A percentile compares a stretch with the other conserved stretches of the same genome.
Conservation (phyloP, 2,329 filamentous ascomycete genomes). For the Drechslerella coelobrocha region DNA sequence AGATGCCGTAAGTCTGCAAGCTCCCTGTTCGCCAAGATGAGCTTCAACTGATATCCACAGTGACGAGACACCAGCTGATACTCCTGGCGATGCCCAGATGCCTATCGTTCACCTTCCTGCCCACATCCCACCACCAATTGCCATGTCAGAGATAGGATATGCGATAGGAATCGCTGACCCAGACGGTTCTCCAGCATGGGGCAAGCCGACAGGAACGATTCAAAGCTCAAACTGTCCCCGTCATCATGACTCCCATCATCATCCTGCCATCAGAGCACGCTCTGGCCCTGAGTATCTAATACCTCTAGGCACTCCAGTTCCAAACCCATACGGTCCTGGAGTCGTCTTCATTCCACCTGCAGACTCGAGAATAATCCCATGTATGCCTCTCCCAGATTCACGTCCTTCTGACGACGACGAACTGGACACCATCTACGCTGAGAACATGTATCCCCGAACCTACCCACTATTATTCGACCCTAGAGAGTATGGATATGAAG, state of each 20-base stretch:
- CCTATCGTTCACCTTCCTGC: constrained; percentile 33
- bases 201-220: constrained; percentile 5
- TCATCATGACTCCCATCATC: not conserved
- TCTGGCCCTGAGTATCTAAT: constrained; percentile 24
- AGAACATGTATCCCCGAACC: not conserved
- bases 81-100: constrained; percentile 10
- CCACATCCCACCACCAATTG: constrained; percentile 33
- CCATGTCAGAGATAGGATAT: constrained; percentile 32
- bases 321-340: constrained; percentile 24
- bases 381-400: not conserved
- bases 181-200: constrained; percentile 43
- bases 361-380: constrained; percentile 33
- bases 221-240: not conserved
- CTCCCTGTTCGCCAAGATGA: not conserved
- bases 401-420: constrained; percentile 9
- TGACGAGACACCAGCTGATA: not conserved
- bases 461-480: not conserved
- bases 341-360: constrained; percentile 20
- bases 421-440: constrained; percentile 9
- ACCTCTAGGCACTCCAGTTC: constrained; percentile 34
- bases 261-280: not conserved
- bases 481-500: not conserved
- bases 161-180: constrained; percentile 40
- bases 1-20: constrained; percentile 18
- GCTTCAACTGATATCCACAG: constrained; percentile 15